These are phyloP conservation scores for Primulina tabacum DNA, from an alignment of 257 asterid species.

Conservation along the genomic window DNA sequence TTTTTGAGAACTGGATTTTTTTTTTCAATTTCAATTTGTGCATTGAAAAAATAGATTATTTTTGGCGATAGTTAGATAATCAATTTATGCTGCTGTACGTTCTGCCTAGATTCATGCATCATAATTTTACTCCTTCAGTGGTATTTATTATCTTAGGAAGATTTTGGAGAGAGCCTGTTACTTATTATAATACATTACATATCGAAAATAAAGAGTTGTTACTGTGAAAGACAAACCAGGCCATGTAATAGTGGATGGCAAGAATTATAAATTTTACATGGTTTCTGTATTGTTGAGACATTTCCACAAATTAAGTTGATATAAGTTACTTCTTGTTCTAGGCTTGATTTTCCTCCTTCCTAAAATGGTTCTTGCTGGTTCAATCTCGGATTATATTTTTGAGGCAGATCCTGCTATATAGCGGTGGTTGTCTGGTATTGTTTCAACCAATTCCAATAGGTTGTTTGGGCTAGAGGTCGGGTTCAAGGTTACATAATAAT, in stretches of 20 bases:
- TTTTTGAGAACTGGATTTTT: constrained; percentile 11
- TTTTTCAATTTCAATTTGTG: constrained; percentile 6
- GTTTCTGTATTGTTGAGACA: background rate
- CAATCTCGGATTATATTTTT: background rate
- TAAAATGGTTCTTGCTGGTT: background rate
- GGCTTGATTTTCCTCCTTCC: background rate
- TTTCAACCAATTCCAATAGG: background rate
- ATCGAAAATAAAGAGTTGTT: background rate
- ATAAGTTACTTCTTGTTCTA: background rate
- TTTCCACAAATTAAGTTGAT: background rate
- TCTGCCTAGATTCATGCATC: background rate
- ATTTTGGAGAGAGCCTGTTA: background rate
- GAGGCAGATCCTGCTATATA: background rate
- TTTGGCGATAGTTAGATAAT: background rate
- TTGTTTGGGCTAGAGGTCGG: background rate
- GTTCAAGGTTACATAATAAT: background rate
- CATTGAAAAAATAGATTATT: background rate
- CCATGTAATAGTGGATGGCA: background rate
- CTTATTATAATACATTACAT: background rate
- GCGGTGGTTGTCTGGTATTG: background rate
- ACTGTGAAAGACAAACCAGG: background rate
- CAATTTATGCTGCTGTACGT: background rate
- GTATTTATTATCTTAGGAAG: background rate
- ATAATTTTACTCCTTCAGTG: background rate
- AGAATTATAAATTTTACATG: background rate